Evolutionary conservation across 2,329 filamentous ascomycete species (phyloP).

Genomic region (Aspergillus persii): DNA sequence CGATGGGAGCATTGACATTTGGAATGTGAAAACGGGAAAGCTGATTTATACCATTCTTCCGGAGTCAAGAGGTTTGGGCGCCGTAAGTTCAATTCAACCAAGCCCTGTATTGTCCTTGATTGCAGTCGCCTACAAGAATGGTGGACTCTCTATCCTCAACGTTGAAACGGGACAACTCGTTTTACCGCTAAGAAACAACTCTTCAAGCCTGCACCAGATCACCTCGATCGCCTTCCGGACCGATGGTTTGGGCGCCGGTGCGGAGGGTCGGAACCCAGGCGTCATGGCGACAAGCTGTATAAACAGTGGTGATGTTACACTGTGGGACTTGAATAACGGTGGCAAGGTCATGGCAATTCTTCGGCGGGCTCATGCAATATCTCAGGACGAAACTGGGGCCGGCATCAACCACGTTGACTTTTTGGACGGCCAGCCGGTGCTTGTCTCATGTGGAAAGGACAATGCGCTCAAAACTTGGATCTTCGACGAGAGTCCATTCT

Average conservation of each 20-base stretch:
- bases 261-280: slow-evolving; percentile 79
- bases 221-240: slow-evolving; percentile 87
- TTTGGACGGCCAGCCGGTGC: slow-evolving; percentile 79
- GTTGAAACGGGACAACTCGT: slow-evolving; percentile 73
- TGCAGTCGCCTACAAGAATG: slow-evolving; percentile 81
- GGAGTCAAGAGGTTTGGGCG: slow-evolving; percentile 67
- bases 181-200: slow-evolving; percentile 66
- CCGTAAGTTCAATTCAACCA: slow-evolving; percentile 83
- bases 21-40: slow-evolving; percentile 92
- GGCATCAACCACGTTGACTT: slow-evolving; percentile 89
- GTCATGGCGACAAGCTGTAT: slow-evolving; percentile 90
- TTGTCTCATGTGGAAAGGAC: slow-evolving; percentile 86
- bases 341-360: slow-evolving; percentile 83
- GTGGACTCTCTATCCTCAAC: slow-evolving; percentile 76
- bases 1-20: slow-evolving; percentile 91
- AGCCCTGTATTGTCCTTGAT: slow-evolving; percentile 81
- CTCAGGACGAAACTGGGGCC: slow-evolving; percentile 56
- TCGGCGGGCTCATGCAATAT: slow-evolving; percentile 74
- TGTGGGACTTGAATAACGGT: slow-evolving; percentile 93
- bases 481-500: slow-evolving; percentile 89
- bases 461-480: slow-evolving; percentile 97
- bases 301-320: slow-evolving; percentile 80
- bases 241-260: slow-evolving; percentile 82
- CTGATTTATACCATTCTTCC: slow-evolving; percentile 87
- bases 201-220: slow-evolving; percentile 61